phyloP scores from a whole-genome alignment of 805 yeast species.

The Diddensiella santjacobensis region DNA sequence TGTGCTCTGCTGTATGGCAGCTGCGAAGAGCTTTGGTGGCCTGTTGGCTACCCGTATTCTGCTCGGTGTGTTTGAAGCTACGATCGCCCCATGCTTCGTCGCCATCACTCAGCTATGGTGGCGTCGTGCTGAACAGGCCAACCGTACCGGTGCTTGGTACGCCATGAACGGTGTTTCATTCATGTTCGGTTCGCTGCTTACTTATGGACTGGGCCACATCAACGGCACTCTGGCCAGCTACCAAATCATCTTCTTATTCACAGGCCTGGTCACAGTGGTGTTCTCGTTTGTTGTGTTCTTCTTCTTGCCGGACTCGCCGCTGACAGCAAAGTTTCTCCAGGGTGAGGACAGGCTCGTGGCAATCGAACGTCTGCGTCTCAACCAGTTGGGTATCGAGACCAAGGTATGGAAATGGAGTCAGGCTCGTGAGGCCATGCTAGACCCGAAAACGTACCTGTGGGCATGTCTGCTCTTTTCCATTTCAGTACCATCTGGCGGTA shows the following conservation, averaged over 20 bases:
- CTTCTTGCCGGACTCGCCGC: constrained; percentile 46
- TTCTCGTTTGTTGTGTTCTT: constrained; percentile 22
- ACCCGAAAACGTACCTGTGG: constrained; percentile 35
- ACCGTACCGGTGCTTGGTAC: constrained; percentile 37
- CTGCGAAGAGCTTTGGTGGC: constrained; percentile 42
- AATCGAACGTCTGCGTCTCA: constrained; percentile 23
- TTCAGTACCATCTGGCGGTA: constrained; percentile 31
- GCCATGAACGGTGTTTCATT: constrained; percentile 38
- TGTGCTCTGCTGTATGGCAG: constrained; percentile 46
- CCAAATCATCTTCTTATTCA: constrained; percentile 16
- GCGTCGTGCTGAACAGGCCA: constrained; percentile 33
- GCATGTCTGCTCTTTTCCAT: constrained; percentile 28
- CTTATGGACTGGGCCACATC: constrained; percentile 29
- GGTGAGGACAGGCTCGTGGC: constrained; percentile 43
- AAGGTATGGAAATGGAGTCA: constrained; percentile 40
- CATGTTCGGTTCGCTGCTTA: constrained; percentile 42
- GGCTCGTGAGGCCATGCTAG: constrained; percentile 42
- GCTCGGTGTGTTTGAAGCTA: constrained; percentile 48
- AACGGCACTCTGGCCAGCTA: constrained; percentile 7
- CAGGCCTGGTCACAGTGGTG: constrained; percentile 12
- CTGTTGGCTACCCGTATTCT: constrained; percentile 44
- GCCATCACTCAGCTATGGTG: constrained; percentile 51
- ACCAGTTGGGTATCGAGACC: constrained; percentile 44
- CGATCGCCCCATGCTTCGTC: constrained; percentile 49
- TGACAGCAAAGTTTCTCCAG: constrained; percentile 39